phyloP scores from a whole-genome alignment of 805 yeast species.

The Schwanniomyces vanrijiae region DNA sequence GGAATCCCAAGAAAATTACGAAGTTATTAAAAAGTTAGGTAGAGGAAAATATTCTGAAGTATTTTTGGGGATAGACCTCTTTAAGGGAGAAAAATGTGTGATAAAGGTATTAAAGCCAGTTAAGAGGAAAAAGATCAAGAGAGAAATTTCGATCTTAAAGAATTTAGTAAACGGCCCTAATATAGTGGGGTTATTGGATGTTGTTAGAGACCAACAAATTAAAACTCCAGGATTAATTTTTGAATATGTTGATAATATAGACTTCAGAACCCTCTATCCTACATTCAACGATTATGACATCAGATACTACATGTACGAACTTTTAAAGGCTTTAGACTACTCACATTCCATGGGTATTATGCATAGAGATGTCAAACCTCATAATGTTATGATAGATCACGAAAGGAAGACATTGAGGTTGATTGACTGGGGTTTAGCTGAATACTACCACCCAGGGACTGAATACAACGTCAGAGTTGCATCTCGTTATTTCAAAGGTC shows the following conservation, averaged over 20 bases:
- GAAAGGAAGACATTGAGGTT: constrained; percentile 58
- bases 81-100: constrained; percentile 65
- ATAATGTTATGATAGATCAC: constrained; percentile 91
- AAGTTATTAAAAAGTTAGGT: constrained; percentile 80
- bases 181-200: constrained; percentile 70
- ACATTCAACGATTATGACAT: constrained; percentile 73
- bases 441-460: constrained; percentile 85
- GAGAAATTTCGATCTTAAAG: constrained; percentile 85
- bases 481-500: constrained; percentile 88
- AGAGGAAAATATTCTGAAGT: constrained; percentile 95
- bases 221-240: constrained; percentile 88
- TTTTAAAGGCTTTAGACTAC: constrained; percentile 79
- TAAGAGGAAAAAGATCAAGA: constrained; percentile 85
- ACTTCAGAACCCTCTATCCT: constrained; percentile 84
- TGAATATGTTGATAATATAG: constrained; percentile 81
- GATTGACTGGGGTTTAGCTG: constrained; percentile 95
- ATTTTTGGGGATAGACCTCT: constrained; percentile 74
- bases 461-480: constrained; percentile 93
- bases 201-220: constrained; percentile 82
- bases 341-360: constrained; percentile 93
- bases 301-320: constrained; percentile 78
- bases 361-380: constrained; percentile 94
- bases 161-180: constrained; percentile 84
- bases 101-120: constrained; percentile 93
- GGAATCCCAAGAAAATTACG: constrained; percentile 86